These are phyloP conservation scores for Kazachstania psychrophila DNA, from an alignment of 805 yeast genomes.

Conservation along the genomic window DNA sequence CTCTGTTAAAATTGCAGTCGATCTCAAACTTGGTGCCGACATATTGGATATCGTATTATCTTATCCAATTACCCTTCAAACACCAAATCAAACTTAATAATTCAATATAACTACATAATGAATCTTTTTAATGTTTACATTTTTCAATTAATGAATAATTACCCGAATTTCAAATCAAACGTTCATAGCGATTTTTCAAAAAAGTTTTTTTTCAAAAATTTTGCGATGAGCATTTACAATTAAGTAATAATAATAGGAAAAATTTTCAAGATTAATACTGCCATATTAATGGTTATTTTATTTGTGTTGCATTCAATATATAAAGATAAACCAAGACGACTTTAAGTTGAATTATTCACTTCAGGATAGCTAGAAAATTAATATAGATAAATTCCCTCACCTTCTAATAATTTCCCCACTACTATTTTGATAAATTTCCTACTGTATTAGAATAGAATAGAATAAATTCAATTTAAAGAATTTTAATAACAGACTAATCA, in stretches of 20 bases:
- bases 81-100: too few relatives aligned
- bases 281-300: background rate
- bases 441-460: background rate
- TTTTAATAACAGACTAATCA: too few relatives aligned
- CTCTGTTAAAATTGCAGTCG: constrained; percentile 61
- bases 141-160: background rate
- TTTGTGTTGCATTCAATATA: background rate
- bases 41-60: constrained; percentile 10
- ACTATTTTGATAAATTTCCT: background rate
- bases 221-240: constrained; percentile 1
- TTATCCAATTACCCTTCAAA: too few relatives aligned
- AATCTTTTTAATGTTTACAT: too few relatives aligned
- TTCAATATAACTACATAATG: too few relatives aligned
- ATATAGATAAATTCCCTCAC: constrained; percentile 2
- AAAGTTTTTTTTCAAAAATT: background rate
- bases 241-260: background rate
- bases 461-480: too few relatives aligned
- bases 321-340: background rate
- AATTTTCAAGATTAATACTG: background rate
- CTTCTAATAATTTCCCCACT: background rate
- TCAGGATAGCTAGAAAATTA: background rate
- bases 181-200: background rate
- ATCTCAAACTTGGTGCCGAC: constrained; percentile 31
- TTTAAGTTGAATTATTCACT: background rate
- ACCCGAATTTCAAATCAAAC: background rate